Evolutionary conservation across 2,329 filamentous ascomycete genomes (phyloP).

Genomic region (Xylaria sp.): DNA sequence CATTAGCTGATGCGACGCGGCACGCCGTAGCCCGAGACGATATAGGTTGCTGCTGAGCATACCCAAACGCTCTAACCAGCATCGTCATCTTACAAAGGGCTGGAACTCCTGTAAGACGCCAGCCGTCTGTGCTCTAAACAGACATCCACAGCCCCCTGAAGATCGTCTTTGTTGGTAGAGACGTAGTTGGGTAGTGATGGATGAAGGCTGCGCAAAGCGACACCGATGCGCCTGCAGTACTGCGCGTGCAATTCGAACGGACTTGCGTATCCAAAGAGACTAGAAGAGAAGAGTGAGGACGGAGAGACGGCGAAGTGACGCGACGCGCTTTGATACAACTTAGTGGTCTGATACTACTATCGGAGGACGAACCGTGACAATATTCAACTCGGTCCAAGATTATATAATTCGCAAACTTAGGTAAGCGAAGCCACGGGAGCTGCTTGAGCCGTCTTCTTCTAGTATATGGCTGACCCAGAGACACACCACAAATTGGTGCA

Average conservation of each 20-base stretch:
- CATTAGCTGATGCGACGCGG: not conserved
- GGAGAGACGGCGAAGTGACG: not conserved
- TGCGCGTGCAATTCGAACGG: too few species aligned
- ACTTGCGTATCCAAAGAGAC: not conserved
- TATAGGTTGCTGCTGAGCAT: not conserved
- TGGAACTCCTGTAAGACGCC: not conserved
- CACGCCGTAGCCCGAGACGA: not conserved
- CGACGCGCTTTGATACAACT: not conserved
- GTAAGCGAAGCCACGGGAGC: not conserved
- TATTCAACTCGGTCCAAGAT: not conserved
- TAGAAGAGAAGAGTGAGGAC: not conserved
- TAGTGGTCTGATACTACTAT: not conserved
- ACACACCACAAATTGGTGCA: not conserved
- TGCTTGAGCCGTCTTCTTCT: not conserved
- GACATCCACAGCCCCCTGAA: not conserved
- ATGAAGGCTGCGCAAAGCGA: not conserved
- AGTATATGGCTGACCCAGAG: not conserved
- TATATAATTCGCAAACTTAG: not conserved
- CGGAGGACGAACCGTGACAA: not conserved
- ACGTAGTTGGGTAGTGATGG: not conserved
- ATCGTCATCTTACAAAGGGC: not conserved
- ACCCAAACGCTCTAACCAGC: not conserved
- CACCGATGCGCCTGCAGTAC: not conserved
- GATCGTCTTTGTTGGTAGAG: not conserved
- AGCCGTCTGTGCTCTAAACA: not conserved